phyloP scores from a whole-genome alignment of 2,329 filamentous ascomycete genomes.

The Fusarium palustre region DNA sequence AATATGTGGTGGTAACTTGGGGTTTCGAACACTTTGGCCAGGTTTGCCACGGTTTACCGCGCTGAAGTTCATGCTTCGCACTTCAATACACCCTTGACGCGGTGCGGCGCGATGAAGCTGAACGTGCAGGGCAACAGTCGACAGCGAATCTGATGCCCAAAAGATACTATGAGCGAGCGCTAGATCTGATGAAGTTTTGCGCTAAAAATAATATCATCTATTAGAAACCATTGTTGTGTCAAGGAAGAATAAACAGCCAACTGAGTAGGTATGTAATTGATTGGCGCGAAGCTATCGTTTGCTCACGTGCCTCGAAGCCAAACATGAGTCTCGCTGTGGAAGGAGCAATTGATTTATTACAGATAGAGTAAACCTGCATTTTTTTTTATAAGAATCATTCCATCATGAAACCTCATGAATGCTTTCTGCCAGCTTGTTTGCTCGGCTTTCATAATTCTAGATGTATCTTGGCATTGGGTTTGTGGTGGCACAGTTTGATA shows the following conservation, averaged over 20 bases:
- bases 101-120: conserved; percentile 3
- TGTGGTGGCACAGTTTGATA: background rate
- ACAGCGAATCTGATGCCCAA: background rate
- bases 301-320: conserved; percentile 19
- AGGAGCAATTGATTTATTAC: background rate
- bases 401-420: background rate
- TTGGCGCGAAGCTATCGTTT: background rate
- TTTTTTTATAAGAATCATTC: background rate
- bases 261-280: background rate
- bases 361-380: background rate
- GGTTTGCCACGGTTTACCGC: background rate
- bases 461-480: background rate
- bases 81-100: conserved; percentile 7
- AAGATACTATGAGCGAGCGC: background rate
- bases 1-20: conserved; percentile 2
- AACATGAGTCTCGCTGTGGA: background rate
- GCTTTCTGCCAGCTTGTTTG: background rate
- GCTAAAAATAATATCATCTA: background rate
- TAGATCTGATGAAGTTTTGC: rapidly evolving
- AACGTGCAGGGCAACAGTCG: background rate
- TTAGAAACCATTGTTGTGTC: background rate
- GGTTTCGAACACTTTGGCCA: background rate
- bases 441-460: background rate
- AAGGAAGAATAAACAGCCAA: background rate
- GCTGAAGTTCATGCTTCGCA: conserved; percentile 21